phyloP scores from a whole-genome alignment of 331 rosid genomes.

The Erythrophleum ivorense region DNA sequence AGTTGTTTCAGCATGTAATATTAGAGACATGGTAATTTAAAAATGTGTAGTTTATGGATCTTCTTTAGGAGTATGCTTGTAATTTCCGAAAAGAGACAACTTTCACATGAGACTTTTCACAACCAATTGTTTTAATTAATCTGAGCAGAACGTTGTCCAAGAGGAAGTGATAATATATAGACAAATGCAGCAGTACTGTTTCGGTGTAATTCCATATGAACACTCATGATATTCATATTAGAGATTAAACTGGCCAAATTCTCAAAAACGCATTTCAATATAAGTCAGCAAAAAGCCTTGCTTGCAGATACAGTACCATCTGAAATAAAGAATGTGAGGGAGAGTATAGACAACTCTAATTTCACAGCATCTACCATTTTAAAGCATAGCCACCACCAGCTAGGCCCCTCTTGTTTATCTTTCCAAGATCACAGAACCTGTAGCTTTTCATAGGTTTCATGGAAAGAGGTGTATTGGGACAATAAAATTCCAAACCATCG shows the following conservation, averaged over 20 bases:
- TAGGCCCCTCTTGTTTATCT: neutral
- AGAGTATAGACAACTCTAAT: neutral
- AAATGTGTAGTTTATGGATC: neutral
- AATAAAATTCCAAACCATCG: neutral
- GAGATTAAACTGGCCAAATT: neutral
- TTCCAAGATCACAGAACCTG: neutral
- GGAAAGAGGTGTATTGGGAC: conserved; percentile 5
- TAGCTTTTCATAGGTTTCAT: neutral
- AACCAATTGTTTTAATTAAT: neutral
- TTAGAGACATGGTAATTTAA: neutral
- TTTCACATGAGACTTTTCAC: conserved; percentile 39
- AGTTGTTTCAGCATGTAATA: conserved; percentile 18
- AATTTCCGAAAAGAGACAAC: conserved; percentile 22
- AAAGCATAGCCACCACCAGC: neutral
- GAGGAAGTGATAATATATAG: neutral
- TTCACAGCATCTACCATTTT: neutral
- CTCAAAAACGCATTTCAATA: neutral
- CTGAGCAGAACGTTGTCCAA: conserved; percentile 25
- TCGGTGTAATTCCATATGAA: conserved; percentile 12
- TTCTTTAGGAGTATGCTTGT: conserved; percentile 17
- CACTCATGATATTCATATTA: neutral
- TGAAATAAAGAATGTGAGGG: neutral
- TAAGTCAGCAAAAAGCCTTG: neutral
- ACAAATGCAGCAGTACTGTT: neutral
- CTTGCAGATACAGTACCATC: neutral